Conservation (phyloP, 83 land plant genomes). For the Diphasiastrum complanatum region DNA sequence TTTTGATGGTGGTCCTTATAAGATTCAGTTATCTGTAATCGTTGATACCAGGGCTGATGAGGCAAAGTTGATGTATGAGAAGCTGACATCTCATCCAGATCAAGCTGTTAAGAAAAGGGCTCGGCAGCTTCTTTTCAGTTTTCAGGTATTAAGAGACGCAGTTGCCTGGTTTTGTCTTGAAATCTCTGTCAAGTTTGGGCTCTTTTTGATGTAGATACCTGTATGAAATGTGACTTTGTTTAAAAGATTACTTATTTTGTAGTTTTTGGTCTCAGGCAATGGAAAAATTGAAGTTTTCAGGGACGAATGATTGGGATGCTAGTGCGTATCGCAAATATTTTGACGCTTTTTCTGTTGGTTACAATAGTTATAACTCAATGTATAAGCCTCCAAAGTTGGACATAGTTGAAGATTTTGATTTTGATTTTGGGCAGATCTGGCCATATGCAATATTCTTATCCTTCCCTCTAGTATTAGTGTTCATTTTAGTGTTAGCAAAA, state of each 20-base stretch:
- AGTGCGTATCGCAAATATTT: slow-evolving; percentile 28
- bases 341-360: slow-evolving; percentile 27
- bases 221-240: not conserved
- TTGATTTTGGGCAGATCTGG: slow-evolving; percentile 4
- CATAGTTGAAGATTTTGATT: not conserved
- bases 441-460: slow-evolving; percentile 19
- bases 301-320: slow-evolving; percentile 26
- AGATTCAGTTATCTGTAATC: not conserved
- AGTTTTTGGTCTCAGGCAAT: slow-evolving; percentile 18
- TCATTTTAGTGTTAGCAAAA: slow-evolving; percentile 13
- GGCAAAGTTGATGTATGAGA: slow-evolving; percentile 30
- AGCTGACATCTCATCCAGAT: slow-evolving; percentile 29
- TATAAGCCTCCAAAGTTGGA: slow-evolving; percentile 20
- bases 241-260: not conserved
- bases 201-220: not conserved
- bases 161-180: not conserved
- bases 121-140: slow-evolving; percentile 29
- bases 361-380: slow-evolving; percentile 21
- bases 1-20: not conserved
- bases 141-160: slow-evolving; percentile 11
- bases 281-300: slow-evolving; percentile 28
- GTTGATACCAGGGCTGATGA: slow-evolving; percentile 22
- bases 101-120: slow-evolving; percentile 28
- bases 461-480: slow-evolving; percentile 24
- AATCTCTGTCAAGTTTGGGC: not conserved